A percentile compares a stretch with the other conserved stretches of the same genome.
Evolutionary conservation across 345 rosid genomes (phyloP).

Genomic region (Mangifera indica): DNA sequence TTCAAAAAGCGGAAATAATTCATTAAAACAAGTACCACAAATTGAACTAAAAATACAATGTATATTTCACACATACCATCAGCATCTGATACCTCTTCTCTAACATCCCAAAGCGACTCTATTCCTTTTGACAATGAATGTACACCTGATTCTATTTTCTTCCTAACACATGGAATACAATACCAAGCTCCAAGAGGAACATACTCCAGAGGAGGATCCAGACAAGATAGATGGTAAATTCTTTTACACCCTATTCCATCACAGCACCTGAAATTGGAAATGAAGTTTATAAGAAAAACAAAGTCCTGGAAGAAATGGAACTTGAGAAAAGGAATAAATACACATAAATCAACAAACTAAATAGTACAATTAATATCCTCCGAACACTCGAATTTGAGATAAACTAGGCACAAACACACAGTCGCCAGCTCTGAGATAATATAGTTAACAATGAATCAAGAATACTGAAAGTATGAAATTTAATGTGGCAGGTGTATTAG

Average conservation of each 20-base stretch:
- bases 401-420: neutral
- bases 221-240: slow-evolving; percentile 49
- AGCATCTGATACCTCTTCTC: slow-evolving; percentile 34
- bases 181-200: slow-evolving; percentile 51
- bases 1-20: neutral
- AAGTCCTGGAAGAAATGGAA: neutral
- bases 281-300: neutral
- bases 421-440: neutral
- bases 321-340: neutral
- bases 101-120: slow-evolving; percentile 52
- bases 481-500: neutral
- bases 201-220: slow-evolving; percentile 40
- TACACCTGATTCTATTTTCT: slow-evolving; percentile 44
- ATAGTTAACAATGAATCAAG: neutral
- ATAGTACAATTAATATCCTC: too few relatives aligned
- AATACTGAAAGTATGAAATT: neutral
- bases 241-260: slow-evolving; percentile 49
- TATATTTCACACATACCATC: slow-evolving; percentile 34
- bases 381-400: neutral
- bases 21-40: neutral
- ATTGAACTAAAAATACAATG: neutral
- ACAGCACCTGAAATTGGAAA: slow-evolving; percentile 43
- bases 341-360: neutral
- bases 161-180: slow-evolving; percentile 41
- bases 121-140: slow-evolving; percentile 47